phyloP scores from a whole-genome alignment of 2,329 filamentous ascomycete species.

The Calonectria multiphialidica region DNA sequence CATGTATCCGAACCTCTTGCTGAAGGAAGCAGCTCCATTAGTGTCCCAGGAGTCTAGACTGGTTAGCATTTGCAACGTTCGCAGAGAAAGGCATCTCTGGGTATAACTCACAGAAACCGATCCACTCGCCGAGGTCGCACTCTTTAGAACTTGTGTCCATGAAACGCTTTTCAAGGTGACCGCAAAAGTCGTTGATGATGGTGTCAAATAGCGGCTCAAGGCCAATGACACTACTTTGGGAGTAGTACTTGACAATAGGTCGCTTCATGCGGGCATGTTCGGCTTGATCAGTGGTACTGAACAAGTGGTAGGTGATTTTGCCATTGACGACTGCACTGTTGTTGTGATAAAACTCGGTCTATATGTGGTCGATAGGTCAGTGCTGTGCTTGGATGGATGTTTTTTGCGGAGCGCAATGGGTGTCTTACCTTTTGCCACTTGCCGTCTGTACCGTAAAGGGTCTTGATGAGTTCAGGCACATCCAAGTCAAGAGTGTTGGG shows the following conservation, averaged over 20 bases:
- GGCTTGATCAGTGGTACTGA: conserved; percentile 36
- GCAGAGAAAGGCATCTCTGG: not conserved
- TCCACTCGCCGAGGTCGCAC: conserved; percentile 31
- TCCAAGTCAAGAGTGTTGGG: conserved; percentile 54
- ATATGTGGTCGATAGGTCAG: not conserved
- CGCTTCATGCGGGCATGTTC: conserved; percentile 38
- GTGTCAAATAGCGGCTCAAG: conserved; percentile 45
- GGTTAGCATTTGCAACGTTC: not conserved
- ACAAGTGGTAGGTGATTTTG: conserved; percentile 40
- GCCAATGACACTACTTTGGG: conserved; percentile 29
- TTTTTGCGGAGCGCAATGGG: too few relatives aligned
- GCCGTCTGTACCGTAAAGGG: conserved; percentile 49
- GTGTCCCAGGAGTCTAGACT: conserved; percentile 52
- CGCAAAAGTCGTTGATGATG: conserved; percentile 42
- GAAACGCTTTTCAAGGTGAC: conserved; percentile 29
- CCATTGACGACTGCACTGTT: conserved; percentile 40
- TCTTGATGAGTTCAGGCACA: conserved; percentile 50
- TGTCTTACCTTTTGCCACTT: conserved; percentile 47
- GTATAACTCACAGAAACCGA: conserved; percentile 26
- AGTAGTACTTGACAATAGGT: conserved; percentile 46
- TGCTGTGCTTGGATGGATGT: not conserved
- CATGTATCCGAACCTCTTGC: conserved; percentile 56
- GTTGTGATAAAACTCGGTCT: conserved; percentile 39
- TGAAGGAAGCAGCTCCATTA: conserved; percentile 56
- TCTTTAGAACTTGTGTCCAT: conserved; percentile 12